A percentile compares a stretch with the other conserved stretches of the same genome.
Evolutionary conservation across 495 filamentous ascomycete genomes (phyloP).

Genomic region (Annulohypoxylon maeteangense): DNA sequence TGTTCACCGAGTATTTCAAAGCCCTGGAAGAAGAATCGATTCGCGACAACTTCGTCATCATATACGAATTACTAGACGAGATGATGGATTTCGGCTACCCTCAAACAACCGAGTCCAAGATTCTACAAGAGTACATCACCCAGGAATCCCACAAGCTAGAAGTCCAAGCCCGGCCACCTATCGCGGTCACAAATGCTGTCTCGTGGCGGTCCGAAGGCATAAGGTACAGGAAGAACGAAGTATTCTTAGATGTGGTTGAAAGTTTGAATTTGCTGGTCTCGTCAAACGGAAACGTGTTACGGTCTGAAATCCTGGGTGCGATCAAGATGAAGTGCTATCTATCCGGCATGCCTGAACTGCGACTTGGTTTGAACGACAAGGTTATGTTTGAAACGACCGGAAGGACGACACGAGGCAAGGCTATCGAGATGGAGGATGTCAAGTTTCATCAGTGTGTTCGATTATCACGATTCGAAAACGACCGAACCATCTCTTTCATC

Average conservation of each 20-base stretch:
- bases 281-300: conserved; percentile 92
- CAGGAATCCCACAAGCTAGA: conserved; percentile 99
- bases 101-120: conserved; percentile 98
- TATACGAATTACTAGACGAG: conserved; percentile 98
- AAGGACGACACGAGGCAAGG: conserved; percentile 92
- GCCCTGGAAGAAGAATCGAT: conserved; percentile 99
- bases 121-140: conserved; percentile 99
- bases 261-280: conserved; percentile 96
- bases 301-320: conserved; percentile 96
- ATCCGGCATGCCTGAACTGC: conserved; percentile 97
- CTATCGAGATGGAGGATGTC: conserved; percentile 99
- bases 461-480: conserved; percentile 95
- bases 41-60: conserved; percentile 98
- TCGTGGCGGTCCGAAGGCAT: conserved; percentile 99
- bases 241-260: conserved; percentile 98
- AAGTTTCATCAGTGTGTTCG: conserved; percentile 99
- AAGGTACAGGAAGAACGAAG: conserved; percentile 98
- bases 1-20: conserved; percentile 99
- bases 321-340: conserved; percentile 99
- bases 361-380: conserved; percentile 96
- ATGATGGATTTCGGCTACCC: conserved; percentile 99
- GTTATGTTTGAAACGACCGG: conserved; percentile 99
- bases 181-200: conserved; percentile 98
- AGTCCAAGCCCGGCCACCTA: conserved; percentile 97
- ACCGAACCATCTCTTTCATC: conserved; percentile 98